Evolutionary conservation across 78 protist genomes (phyloP), one percentile per base, ranked within the genome.

Genomic region (Blattamonas nauphoetae): DNA sequence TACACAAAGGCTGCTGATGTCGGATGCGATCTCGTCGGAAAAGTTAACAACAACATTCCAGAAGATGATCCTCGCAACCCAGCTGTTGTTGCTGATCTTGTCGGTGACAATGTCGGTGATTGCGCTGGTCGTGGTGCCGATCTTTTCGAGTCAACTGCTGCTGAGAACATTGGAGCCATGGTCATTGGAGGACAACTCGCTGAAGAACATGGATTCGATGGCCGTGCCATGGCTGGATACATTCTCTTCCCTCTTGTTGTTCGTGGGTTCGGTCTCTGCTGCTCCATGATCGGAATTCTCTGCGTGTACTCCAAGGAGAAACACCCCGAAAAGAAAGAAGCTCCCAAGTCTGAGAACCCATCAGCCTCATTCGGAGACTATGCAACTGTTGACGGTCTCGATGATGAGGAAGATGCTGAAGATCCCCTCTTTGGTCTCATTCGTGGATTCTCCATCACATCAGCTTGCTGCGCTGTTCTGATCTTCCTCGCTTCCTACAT

Each of bases 1-100:
- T 94, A 90, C 88, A 94, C 96, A 21, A 94, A 94, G 90, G 96
- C 94, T 0, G 96, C 96, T 0, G 96, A 94, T 45, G 94, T 94
- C 2, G 96, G 96, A 3, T 93, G 94, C 3, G 96, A 94, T 80
- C 0, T 94, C 42, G 86, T 86, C n/a, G 96, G 96, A n/a, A 94
- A 94, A 86, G 83, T 92, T 81, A 92, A 89, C 45, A 34, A 6
- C n/a, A 88, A 81, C 41, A 90, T 94, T 42, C 96, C 94, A 34
- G 96, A 94, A 45, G 96, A 94, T 89, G 94, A 92, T 71, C 94
- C 92, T 0, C 89, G 93, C 32, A 94, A 94, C 84, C 94, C 96
- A 0, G 96, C 92, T 0, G 94, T 90, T 11, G 89, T 94, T 33
- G 96, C 96, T 1, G 96, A 94, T 71, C 88, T 91, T 42, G 94